Base-by-base conservation (phyloP, 2,329 filamentous ascomycete genomes). In the Cladosporium cucumerinum region DNA sequence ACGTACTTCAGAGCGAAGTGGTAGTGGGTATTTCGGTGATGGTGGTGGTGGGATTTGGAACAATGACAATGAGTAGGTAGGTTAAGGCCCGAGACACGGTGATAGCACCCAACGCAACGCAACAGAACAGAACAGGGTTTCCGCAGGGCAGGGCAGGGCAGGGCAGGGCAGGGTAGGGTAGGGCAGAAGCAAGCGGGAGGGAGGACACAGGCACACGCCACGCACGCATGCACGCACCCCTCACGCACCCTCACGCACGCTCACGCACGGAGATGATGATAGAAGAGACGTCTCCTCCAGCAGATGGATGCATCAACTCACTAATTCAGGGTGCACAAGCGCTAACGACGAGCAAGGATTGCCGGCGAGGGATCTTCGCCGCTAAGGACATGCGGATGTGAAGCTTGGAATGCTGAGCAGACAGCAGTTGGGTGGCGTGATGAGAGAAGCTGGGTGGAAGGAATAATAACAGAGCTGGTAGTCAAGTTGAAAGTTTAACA, bases 141-240 rank as follows among this genome's bases (percentile, higher is more conserved):
- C 28, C 48, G 48, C 39, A 49, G 57, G 30, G 46, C 39, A 52
- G 59, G n/a, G n/a, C n/a, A n/a, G n/a, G n/a, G n/a, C n/a, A n/a
- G n/a, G n/a, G n/a, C n/a, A n/a, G n/a, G n/a, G n/a, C n/a, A n/a
- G n/a, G n/a, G n/a, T n/a, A n/a, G n/a, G n/a, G n/a, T n/a, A n/a
- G n/a, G n/a, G n/a, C n/a, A n/a, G n/a, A n/a, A n/a, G n/a, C n/a
- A 61, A 61, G 59, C 46, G 46, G 59, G 46, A 36, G 46, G 59
- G 46, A 36, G 46, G 57, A 57, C 54, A 57, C 54, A 57, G 48
- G 21, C 25, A 32, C 28, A n/a, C n/a, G n/a, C n/a, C 51, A 57
- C 18, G 23, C 11, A 11, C 25, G 16, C 28, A n/a, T n/a, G n/a
- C n/a, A n/a, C n/a, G n/a, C n/a, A n/a, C n/a, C n/a, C n/a, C n/a